Conservation (phyloP, 2,329 filamentous ascomycete species). For the Eutypella sp. region DNA sequence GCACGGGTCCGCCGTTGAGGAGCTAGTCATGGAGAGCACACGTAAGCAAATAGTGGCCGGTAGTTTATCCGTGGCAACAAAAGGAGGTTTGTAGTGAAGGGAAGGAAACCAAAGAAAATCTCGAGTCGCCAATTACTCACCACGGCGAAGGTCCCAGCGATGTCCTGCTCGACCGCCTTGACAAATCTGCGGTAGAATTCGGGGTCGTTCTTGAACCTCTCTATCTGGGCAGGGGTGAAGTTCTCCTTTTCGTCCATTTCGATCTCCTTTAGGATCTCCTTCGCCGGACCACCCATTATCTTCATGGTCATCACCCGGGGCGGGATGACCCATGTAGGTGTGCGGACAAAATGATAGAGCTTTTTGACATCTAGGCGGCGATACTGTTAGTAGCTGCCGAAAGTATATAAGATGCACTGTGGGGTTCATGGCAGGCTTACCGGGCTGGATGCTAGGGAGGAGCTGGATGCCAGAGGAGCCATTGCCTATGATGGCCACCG, state of each 20-base stretch:
- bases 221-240: slow-evolving; percentile 39
- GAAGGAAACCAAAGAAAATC: too few species aligned
- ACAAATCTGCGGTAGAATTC: slow-evolving; percentile 42
- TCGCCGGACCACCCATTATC: slow-evolving; percentile 31
- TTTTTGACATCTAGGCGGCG: slow-evolving; percentile 29
- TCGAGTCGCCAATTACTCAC: too few species aligned
- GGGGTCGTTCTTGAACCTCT: slow-evolving; percentile 41
- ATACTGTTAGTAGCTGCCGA: slow-evolving; percentile 3
- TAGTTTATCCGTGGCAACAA: too few species aligned
- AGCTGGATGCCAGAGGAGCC: slow-evolving; percentile 52
- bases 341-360: slow-evolving; percentile 37
- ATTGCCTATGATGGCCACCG: slow-evolving; percentile 52
- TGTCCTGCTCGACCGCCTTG: slow-evolving; percentile 41
- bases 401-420: not conserved
- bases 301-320: slow-evolving; percentile 33
- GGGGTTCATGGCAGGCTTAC: slow-evolving; percentile 19
- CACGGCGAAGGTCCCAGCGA: slow-evolving; percentile 37
- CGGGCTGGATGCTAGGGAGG: slow-evolving; percentile 42
- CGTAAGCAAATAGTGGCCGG: too few species aligned
- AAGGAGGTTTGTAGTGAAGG: too few species aligned
- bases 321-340: slow-evolving; percentile 38
- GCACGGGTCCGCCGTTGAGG: slow-evolving; percentile 35
- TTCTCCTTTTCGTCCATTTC: slow-evolving; percentile 39
- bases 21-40: slow-evolving; percentile 26
- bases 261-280: slow-evolving; percentile 32